Percentiles rank a stretch among this genome's conserved stretches.
Evolutionary conservation across 2,329 filamentous ascomycete species (phyloP).

Genomic region (Aspergillus sp.): DNA sequence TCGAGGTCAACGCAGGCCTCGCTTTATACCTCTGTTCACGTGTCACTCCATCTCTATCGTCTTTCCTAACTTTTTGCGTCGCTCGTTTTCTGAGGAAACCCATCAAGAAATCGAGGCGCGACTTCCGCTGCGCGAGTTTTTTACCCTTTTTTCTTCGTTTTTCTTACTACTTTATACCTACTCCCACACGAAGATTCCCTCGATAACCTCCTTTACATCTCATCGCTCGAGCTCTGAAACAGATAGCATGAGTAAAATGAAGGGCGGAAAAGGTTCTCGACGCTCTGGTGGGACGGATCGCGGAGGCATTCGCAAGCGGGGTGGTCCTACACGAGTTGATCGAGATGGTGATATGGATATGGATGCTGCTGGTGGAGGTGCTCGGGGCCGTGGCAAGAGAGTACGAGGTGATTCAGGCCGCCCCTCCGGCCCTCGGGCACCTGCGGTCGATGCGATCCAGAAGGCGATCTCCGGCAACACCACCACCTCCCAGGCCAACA

Average conservation of each 20-base stretch:
- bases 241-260: constrained; percentile 20
- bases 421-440: constrained; percentile 16
- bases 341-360: constrained; percentile 58
- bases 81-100: not conserved
- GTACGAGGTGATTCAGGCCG: constrained; percentile 26
- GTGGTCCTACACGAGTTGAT: constrained; percentile 42
- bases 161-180: not conserved
- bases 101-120: constrained; percentile 18
- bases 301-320: constrained; percentile 48
- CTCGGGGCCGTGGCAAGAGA: constrained; percentile 29
- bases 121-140: constrained; percentile 5
- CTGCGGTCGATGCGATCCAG: constrained; percentile 28
- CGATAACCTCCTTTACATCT: not conserved
- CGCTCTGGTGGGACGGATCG: constrained; percentile 29
- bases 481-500: constrained; percentile 29
- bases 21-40: too few species aligned
- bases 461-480: constrained; percentile 27
- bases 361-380: constrained; percentile 39
- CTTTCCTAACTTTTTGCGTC: not conserved
- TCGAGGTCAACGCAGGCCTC: not conserved
- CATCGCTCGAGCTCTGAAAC: not conserved
- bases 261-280: constrained; percentile 24
- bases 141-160: not conserved
- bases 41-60: not conserved
- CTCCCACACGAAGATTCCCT: not conserved